Percentiles rank a stretch among this genome's conserved stretches.
Evolutionary conservation across 768 basidiomycete species (phyloP).

Genomic region (Rhodotorula toruloides): DNA sequence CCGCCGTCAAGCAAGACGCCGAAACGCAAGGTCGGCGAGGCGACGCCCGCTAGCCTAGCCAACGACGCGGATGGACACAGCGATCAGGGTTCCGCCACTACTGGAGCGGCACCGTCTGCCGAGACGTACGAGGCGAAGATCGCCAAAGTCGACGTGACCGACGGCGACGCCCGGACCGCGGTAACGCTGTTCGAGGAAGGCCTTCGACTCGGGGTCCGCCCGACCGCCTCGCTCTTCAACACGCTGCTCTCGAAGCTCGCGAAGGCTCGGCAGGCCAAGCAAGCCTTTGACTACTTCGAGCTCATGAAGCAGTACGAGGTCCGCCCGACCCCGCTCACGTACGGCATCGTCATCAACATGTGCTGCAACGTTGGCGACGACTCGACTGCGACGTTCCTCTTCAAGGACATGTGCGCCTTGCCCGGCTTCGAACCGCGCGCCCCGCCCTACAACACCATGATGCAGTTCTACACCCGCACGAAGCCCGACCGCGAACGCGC

Average conservation of each 20-base stretch:
- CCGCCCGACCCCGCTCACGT: slow-evolving; percentile 76
- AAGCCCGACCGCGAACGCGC: slow-evolving; percentile 76
- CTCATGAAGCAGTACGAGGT: slow-evolving; percentile 67
- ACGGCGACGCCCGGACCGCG: slow-evolving; percentile 86
- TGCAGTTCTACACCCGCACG: slow-evolving; percentile 89
- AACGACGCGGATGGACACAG: slow-evolving; percentile 15
- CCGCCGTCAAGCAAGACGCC: not conserved
- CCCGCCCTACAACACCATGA: slow-evolving; percentile 98
- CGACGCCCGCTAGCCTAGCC: slow-evolving; percentile 10
- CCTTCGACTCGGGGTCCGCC: slow-evolving; percentile 60
- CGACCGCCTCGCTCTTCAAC: slow-evolving; percentile 89
- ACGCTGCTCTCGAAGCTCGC: slow-evolving; percentile 94
- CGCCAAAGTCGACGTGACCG: slow-evolving; percentile 78
- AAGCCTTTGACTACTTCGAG: slow-evolving; percentile 78
- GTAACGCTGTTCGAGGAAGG: slow-evolving; percentile 77
- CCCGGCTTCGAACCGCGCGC: slow-evolving; percentile 77
- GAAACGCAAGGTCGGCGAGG: slow-evolving; percentile 9
- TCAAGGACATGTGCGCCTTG: slow-evolving; percentile 71
- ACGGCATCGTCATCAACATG: slow-evolving; percentile 81
- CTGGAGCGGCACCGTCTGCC: slow-evolving; percentile 72
- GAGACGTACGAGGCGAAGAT: slow-evolving; percentile 82
- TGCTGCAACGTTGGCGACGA: slow-evolving; percentile 90
- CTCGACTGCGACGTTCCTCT: slow-evolving; percentile 70
- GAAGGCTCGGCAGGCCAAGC: slow-evolving; percentile 87
- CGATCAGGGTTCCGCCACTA: slow-evolving; percentile 61